These are phyloP conservation scores for Kodamaea lidongshanica DNA, from an alignment of 805 yeast species.

Conservation along the genomic window DNA sequence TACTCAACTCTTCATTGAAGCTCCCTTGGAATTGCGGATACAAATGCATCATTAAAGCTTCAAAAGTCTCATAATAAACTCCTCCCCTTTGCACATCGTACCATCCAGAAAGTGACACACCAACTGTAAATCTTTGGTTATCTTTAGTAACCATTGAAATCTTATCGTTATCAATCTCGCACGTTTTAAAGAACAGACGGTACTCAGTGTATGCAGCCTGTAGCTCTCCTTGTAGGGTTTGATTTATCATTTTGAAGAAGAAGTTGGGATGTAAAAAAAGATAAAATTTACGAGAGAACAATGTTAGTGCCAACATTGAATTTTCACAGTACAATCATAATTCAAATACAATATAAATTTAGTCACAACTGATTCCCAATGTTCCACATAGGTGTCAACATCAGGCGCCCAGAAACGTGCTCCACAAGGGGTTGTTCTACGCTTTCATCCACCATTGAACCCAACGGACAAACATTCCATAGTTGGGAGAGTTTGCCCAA, in stretches of 20 bases:
- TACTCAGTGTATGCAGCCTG: conserved; percentile 17
- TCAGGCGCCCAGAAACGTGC: conserved; percentile 46
- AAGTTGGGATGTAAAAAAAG: conserved; percentile 4
- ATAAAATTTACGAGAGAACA: too few species aligned
- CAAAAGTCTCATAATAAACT: conserved; percentile 23
- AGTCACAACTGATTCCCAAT: conserved; percentile 44
- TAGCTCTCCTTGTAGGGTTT: conserved; percentile 16
- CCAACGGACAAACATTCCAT: conserved; percentile 10
- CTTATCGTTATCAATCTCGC: conserved; percentile 9
- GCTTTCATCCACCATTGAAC: conserved; percentile 29
- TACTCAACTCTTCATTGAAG: conserved; percentile 16
- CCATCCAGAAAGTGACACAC: conserved; percentile 30
- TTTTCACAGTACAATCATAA: too few species aligned
- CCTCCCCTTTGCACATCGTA: conserved; percentile 4
- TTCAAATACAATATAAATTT: conserved; percentile 19
- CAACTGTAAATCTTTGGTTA: conserved; percentile 10
- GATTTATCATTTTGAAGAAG: not conserved
- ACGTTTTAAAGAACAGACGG: conserved; percentile 14
- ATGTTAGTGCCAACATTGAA: too few species aligned
- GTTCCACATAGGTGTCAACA: conserved; percentile 35
- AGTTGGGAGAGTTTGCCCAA: conserved; percentile 5
- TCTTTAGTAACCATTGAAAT: conserved; percentile 15
- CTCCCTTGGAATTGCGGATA: conserved; percentile 17
- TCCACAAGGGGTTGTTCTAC: conserved; percentile 35
- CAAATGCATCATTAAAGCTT: conserved; percentile 22